Base-by-base conservation (phyloP, 768 basidiomycete genomes). In the Wakefieldia striispora region DNA sequence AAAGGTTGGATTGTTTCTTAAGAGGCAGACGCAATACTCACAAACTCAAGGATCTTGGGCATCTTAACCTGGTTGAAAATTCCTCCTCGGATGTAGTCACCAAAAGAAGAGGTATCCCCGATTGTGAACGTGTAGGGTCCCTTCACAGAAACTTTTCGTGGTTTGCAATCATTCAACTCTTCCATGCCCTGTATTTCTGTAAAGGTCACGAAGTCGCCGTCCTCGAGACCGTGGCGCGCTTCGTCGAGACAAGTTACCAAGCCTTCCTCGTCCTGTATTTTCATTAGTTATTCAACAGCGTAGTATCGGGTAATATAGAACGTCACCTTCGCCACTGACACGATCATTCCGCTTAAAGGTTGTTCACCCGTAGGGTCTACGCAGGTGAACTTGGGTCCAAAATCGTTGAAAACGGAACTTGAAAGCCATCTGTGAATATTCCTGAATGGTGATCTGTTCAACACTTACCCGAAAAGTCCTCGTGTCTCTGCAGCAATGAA, bases 51-150 rank as follows among this genome's bases (percentile, higher is more conserved):
- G 43, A 93, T 79, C 73, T 95, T 98, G 10, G 97, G 97, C 93
- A 97, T 95, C 74, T 98, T 99, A 55, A 98, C 94, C 69, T 99
- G 97, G 7, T 91, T 93, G 68, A 97, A 99, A 53, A 95, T 88
- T 33, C 97, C 97, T 21, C 95, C 97, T 24, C 81, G 65, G 57
- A 84, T 81, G 71, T 98, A 98, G 39, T 81, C 76, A 23, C 84
- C 76, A 11, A 97, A 65, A 31, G 77, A 77, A 26, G 84, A 80
- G 3, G 95, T 97, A 66, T 97, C 91, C 3, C 97, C 95, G 49
- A 99, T 95, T 26, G 87, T 76, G 70, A 99, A 99, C 1, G 97
- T 97, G 66, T 98, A 99, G 0, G 97, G 97, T 3, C 95, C 97
- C 63, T 95, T 98, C 54, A 95, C 92, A 14, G 87, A 75, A 33